Conservation (phyloP, 805 yeast species). For the Spathaspora arborariae region DNA sequence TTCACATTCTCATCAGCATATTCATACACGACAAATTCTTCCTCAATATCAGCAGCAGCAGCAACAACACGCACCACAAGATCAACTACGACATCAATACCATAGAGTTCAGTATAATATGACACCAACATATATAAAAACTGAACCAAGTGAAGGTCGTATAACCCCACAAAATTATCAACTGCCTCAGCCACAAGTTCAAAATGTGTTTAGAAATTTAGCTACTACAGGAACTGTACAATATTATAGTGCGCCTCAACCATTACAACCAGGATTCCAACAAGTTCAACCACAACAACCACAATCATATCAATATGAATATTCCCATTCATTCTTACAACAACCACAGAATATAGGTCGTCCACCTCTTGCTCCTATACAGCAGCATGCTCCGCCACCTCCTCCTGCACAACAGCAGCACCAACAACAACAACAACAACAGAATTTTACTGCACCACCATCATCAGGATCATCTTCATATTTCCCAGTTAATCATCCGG, state of each 20-base stretch:
- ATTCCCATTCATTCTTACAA: constrained; percentile 1
- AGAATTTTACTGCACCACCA: not conserved
- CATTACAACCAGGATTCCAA: not conserved
- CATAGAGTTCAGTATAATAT: not conserved
- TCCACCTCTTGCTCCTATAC: not conserved
- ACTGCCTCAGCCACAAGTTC: constrained; percentile 7
- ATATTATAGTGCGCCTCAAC: not conserved
- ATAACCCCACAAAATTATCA: not conserved
- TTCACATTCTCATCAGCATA: not conserved
- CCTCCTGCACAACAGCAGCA: constrained; percentile 1
- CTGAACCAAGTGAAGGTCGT: not conserved
- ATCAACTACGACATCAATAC: constrained; percentile 6
- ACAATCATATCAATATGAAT: not conserved
- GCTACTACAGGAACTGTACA: not conserved
- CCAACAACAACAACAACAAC: constrained; percentile 1
- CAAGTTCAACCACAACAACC: not conserved
- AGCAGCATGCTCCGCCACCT: not conserved
- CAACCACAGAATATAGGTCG: not conserved
- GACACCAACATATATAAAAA: not conserved
- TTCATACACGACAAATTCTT: not conserved
- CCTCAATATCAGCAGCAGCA: constrained; percentile 4
- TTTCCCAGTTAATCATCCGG: not conserved
- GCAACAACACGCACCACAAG: constrained; percentile 1
- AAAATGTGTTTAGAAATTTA: not conserved
- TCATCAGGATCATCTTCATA: not conserved